Evolutionary conservation across 371 early-diverging fungal species (phyloP).

Genomic region (Entomophthora muscae): DNA sequence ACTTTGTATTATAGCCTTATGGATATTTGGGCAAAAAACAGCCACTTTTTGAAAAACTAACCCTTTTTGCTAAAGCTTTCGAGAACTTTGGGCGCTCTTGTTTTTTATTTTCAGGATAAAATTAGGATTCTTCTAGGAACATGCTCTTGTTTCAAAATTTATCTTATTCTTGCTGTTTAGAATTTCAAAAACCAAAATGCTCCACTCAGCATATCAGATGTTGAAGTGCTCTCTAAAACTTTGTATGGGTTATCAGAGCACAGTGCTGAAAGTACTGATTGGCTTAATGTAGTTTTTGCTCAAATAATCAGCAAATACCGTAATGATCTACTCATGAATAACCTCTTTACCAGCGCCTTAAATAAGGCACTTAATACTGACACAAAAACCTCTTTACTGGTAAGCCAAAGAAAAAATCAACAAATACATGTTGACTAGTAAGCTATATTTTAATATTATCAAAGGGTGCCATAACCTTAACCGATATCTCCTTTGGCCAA

Average conservation of each 20-base stretch:
- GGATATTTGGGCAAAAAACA: background rate
- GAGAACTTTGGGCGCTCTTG: background rate
- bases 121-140: too few species aligned
- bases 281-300: conserved; percentile 82
- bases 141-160: background rate
- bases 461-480: conserved; percentile 67
- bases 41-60: too few species aligned
- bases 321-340: conserved; percentile 57
- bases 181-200: conserved; percentile 15
- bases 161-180: conserved; percentile 7
- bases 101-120: background rate
- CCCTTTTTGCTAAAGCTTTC: background rate
- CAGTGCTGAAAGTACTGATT: conserved; percentile 67
- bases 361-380: conserved; percentile 63
- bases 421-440: background rate
- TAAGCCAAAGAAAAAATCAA: conserved; percentile 14
- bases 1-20: background rate
- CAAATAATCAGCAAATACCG: conserved; percentile 69
- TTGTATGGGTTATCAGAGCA: conserved; percentile 40
- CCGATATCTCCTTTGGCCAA: conserved; percentile 73
- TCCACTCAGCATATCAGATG: conserved; percentile 14
- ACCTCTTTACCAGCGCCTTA: conserved; percentile 45
- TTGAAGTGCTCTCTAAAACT: conserved; percentile 31
- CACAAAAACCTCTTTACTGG: conserved; percentile 62
- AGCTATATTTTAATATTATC: conserved; percentile 4